Percentiles rank a stretch among this genome's conserved stretches.
Evolutionary conservation across 1,139 yeast genomes (phyloP).

Genomic region (Ogataea hybrid): DNA sequence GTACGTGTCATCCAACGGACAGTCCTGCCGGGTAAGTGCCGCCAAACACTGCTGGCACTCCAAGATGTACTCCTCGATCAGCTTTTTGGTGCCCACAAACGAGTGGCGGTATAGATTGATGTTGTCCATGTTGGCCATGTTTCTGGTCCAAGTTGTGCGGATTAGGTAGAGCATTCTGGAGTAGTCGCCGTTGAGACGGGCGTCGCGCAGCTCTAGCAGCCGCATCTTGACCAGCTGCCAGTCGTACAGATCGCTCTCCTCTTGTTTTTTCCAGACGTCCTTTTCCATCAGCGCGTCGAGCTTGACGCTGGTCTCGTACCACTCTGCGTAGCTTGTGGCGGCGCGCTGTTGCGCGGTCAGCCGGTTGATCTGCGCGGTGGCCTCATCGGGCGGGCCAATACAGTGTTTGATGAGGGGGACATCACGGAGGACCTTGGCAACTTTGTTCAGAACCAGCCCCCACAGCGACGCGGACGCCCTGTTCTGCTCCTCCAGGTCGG

Average conservation of each 20-base stretch:
- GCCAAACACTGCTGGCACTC: slow-evolving; percentile 72
- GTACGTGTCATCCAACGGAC: slow-evolving; percentile 63
- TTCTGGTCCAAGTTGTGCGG: slow-evolving; percentile 82
- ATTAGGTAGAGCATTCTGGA: slow-evolving; percentile 65
- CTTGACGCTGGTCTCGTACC: slow-evolving; percentile 62
- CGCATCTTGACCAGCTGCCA: slow-evolving; percentile 54
- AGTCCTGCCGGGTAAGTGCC: slow-evolving; percentile 42
- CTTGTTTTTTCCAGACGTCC: slow-evolving; percentile 67
- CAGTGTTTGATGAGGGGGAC: slow-evolving; percentile 25
- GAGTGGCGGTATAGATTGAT: slow-evolving; percentile 73
- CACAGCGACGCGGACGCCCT: slow-evolving; percentile 1
- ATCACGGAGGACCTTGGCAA: slow-evolving; percentile 19
- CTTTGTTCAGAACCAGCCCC: slow-evolving; percentile 4
- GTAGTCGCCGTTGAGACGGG: slow-evolving; percentile 58
- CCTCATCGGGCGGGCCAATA: slow-evolving; percentile 28
- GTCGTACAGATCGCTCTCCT: slow-evolving; percentile 68
- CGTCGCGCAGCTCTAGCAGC: slow-evolving; percentile 57
- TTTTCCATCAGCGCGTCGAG: slow-evolving; percentile 66
- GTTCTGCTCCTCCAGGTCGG: slow-evolving; percentile 9
- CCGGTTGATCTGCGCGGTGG: slow-evolving; percentile 23
- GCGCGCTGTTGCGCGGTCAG: slow-evolving; percentile 51
- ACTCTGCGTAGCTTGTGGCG: slow-evolving; percentile 64
- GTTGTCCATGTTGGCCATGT: slow-evolving; percentile 87
- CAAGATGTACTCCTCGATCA: slow-evolving; percentile 77
- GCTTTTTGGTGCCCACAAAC: slow-evolving; percentile 78